Evolutionary conservation across 2,329 filamentous ascomycete species (phyloP), one percentile per base, ranked within the genome.

Genomic region (Clarireedia paspali): DNA sequence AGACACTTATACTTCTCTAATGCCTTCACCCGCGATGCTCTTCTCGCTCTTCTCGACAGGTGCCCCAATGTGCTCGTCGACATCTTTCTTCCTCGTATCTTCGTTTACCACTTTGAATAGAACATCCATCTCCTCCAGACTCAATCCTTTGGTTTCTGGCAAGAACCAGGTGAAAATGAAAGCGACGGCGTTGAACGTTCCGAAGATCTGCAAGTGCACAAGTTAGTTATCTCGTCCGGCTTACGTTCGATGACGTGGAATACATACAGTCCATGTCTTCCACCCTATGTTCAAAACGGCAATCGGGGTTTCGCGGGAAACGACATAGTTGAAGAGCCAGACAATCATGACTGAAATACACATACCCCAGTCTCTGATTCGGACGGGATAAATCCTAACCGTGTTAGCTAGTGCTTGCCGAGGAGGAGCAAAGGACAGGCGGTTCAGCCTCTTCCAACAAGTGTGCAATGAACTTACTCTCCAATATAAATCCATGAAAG

Each of bases 261-360:
- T 26, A 49, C 51, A 45, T 52, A 60, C 58, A 47, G 58, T 60
- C 58, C 58, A 60, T 23, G 58, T 60, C 34, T 60, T 58, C 74
- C 73, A 77, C 2, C 71, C 70, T 56, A 79, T 67, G 49, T 71
- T 70, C 2, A 66, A 62, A 57, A 79, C 76, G 72, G 76, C 77
- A 61, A 77, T 75, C 0, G 77, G 77, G 2, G 76, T 79, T 23
- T 70, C 67, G 30, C 76, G 70, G 0, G 73, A 73, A 60, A 78
- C 77, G n/a, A 74, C 70, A 66, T 78, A 79, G 66, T 78, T 78
- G 66, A 73, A 77, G 5, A 75, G 66, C 76, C 76, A 80, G 59
- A 79, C 75, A 0, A 74, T 75, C 3, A 74, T 70, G 9, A 75
- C 76, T 10, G 73, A 75, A 39, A 77, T 70, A 20, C 75, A 74